Conservation (phyloP, 345 rosid genomes). For the Combretum micranthum region DNA sequence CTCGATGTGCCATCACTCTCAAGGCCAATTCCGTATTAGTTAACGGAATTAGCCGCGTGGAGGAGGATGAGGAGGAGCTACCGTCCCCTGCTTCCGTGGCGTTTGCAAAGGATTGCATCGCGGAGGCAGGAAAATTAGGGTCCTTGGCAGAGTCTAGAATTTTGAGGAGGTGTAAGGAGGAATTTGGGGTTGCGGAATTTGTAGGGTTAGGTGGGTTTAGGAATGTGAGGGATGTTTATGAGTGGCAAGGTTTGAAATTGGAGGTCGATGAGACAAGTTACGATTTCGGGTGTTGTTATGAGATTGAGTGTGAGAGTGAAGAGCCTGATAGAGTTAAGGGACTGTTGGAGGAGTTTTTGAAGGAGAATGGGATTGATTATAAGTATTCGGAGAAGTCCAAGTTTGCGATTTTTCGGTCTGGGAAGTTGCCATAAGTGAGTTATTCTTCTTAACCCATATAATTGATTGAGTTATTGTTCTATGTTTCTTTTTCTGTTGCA, state of each 20-base stretch:
- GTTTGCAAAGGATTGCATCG: slow-evolving; percentile 37
- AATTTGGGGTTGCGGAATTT: slow-evolving; percentile 51
- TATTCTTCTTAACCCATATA: neutral
- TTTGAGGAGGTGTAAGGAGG: slow-evolving; percentile 55
- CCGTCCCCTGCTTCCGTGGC: slow-evolving; percentile 12
- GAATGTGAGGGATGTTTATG: slow-evolving; percentile 56
- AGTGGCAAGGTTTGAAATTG: slow-evolving; percentile 63
- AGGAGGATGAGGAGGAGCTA: slow-evolving; percentile 80
- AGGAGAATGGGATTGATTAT: slow-evolving; percentile 44
- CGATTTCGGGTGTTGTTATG: slow-evolving; percentile 62
- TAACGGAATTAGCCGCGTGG: slow-evolving; percentile 78
- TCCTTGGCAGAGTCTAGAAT: slow-evolving; percentile 42
- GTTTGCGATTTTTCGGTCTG: slow-evolving; percentile 68
- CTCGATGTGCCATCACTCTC: slow-evolving; percentile 54
- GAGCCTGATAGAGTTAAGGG: slow-evolving; percentile 66
- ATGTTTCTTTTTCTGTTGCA: neutral
- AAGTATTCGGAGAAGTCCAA: slow-evolving; percentile 60
- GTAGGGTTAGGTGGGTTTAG: slow-evolving; percentile 82
- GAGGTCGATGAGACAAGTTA: slow-evolving; percentile 84
- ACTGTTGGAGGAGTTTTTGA: slow-evolving; percentile 54
- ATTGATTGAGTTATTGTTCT: neutral
- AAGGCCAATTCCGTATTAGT: slow-evolving; percentile 52
- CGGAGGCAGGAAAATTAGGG: slow-evolving; percentile 34
- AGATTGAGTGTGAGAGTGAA: slow-evolving; percentile 73
- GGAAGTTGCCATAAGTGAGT: slow-evolving; percentile 51